Percentiles rank a stretch among this genome's conserved stretches.
Evolutionary conservation across 352 stramenopile genomes (phyloP).

Genomic region (Nothophytophthora sp.): DNA sequence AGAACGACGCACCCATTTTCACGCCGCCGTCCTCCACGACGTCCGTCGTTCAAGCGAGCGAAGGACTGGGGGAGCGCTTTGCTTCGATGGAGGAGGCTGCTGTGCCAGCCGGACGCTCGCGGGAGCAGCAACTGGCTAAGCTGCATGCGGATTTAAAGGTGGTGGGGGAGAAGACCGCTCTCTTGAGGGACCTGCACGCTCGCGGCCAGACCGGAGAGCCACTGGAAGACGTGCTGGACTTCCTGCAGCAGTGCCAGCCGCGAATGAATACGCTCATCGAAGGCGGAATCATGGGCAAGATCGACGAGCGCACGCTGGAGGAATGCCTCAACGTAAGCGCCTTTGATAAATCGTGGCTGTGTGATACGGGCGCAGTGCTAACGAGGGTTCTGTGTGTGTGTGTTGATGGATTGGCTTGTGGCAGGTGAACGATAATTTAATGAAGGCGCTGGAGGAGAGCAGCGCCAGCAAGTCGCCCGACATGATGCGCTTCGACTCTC

Average conservation of each 20-base stretch:
- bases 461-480: slow-evolving; percentile 24
- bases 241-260: slow-evolving; percentile 81
- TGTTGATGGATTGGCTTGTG: neutral
- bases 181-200: slow-evolving; percentile 43
- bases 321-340: slow-evolving; percentile 73
- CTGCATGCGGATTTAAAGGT: slow-evolving; percentile 66
- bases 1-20: slow-evolving; percentile 76
- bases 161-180: slow-evolving; percentile 71
- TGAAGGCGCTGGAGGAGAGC: slow-evolving; percentile 74
- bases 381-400: neutral
- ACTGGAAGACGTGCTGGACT: slow-evolving; percentile 77
- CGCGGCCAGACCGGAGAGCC: slow-evolving; percentile 34
- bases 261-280: slow-evolving; percentile 90
- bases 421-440: slow-evolving; percentile 83
- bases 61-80: too few species aligned
- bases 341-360: neutral
- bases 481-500: slow-evolving; percentile 70
- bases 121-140: slow-evolving; percentile 74
- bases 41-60: slow-evolving; percentile 2
- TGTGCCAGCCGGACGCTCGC: slow-evolving; percentile 18
- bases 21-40: slow-evolving; percentile 52
- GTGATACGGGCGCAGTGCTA: neutral
- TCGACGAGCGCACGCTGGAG: slow-evolving; percentile 80
- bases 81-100: neutral
- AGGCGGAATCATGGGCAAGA: slow-evolving; percentile 82